Base-by-base conservation (phyloP, 495 filamentous ascomycete genomes). In the Aspergillus affinis region DNA sequence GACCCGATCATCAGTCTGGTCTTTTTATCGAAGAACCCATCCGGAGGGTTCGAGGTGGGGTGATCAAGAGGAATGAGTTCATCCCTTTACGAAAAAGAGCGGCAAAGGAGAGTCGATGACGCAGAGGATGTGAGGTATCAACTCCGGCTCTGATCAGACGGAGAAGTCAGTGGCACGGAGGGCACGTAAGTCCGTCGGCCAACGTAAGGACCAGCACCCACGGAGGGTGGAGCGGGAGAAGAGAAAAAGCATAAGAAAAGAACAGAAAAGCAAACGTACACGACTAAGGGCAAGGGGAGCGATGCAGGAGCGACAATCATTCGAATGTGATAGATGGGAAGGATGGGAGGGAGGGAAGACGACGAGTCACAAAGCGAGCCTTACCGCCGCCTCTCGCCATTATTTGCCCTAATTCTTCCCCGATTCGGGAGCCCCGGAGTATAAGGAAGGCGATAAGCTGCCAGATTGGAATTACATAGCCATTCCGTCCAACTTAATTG, bases 81-180 rank as follows among this genome's bases (percentile, higher is more conserved):
- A 55, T 32, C 3, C 15, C 19, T n/a, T 36, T 15, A 30, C 17
- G 50, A 52, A 27, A 26, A 4, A 52, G 21, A 21, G 20, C 15
- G 9, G 27, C 19, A 8, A 21, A 6, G 8, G 20, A n/a, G n/a
- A 17, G 15, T 1, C 41, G 17, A 36, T 20, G 53, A 46, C 29
- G 53, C 32, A 46, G 36, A 41, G 13, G 32, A 55, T 55, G 53
- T 55, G 41, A 44, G 53, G 17, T 41, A 26, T 44, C 30, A 19
- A 54, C 10, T 30, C 6, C 3, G 30, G 21, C 51, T 41, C 36
- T 17, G 36, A 41, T 15, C 36, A 13, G 13, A 41, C 36, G 13
- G 10, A 15, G 36, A 30, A 55, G 52, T 54, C 29, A 26, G 26
- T 46, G 29, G n/a, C 20, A 54, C 29, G 2, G 6, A 54, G 51